Base-by-base conservation (phyloP, 2,329 filamentous ascomycete genomes). In the Epichloe brachyelytri region DNA sequence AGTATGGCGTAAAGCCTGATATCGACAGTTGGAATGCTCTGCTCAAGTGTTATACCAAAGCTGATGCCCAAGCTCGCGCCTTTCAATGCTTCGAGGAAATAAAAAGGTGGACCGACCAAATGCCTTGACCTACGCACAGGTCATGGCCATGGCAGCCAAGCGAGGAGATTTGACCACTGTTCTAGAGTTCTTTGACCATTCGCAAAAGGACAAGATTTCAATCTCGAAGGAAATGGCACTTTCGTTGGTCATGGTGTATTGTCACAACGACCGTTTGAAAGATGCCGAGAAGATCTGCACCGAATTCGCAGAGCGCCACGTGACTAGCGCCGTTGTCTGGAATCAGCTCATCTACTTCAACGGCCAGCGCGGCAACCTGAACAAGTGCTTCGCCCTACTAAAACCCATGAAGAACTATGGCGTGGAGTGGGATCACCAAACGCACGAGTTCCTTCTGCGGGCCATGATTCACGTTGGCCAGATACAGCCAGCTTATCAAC, bases 101-200 rank as follows among this genome's bases (percentile, higher is more conserved):
- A 55, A 73, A 58, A 63, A 54, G 60, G 69, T 54, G 34, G 59
- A 79, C 3, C 59, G 65, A 20, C 83, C 86, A 0, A 78, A 87
- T 62, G 60, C 68, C 0, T 75, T 79, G 58, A 86, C 83, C 0
- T 88, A 88, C 59, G 80, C 78, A 3, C 85, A 83, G 5, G 68
- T 95, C 55, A 86, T 95, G 78, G 76, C 79, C 22, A 73, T 94
- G 59, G 79, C 80, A 48, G 82, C 83, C 15, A 74, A 73, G 14
- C 76, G 80, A 57, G 89, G 90, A 20, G 89, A 96, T 62, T 67
- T 90, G 2, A 78, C 83, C 20, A 77, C 78, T 49, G 81, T 86
- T 1, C 71, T 84, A 22, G 73, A 82, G 20, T 66, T 95, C 15
- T 80, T 86, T 57, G 72, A 75, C 33, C 71, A 79, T 51, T 84